Base-by-base conservation (phyloP, 2,329 filamentous ascomycete genomes). In the Alternaria consortialis region DNA sequence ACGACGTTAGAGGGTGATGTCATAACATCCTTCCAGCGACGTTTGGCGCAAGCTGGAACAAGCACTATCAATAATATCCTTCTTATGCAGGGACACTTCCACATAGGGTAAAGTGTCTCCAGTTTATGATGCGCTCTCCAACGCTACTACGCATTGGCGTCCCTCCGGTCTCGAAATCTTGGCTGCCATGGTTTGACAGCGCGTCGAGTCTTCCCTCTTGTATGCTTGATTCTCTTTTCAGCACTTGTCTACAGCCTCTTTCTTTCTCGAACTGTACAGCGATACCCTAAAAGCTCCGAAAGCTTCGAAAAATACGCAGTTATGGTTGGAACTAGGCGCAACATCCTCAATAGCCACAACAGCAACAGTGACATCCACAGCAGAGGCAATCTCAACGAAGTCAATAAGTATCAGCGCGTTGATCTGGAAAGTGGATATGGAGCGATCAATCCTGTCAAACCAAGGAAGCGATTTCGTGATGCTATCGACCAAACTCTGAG, bases 401-500 rank as follows among this genome's bases (percentile, higher is more conserved):
- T 64, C 51, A 53, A 60, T 47, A 62, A 65, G 20, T 65, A 68
- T 56, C 53, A 67, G 43, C 66, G 67, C 25, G 47, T 59, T 34
- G 75, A 78, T 31, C 13, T 78, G 4, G 75, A 78, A 57, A 70
- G 60, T 34, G 73, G 72, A 11, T 74, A 77, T 48, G 71, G 70
- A 27, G 43, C 64, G 7, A 66, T 63, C 29, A 60, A 69, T 12
- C 56, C 61, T 2, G 20, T 62, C n/a, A 63, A 50, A 4, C 65
- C 70, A 7, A 63, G 65, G 29, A 51, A 70, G 40, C 63, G 69
- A 12, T 86, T 86, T 68, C 80, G 78, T 46, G 84, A 87, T 74
- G 81, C 80, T 0, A 80, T 82, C 23, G 75, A 80, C 27, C 78
- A 79, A 13, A 83, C 81, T 2, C 69, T 86, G 29, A 80, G 82